phyloP scores from a whole-genome alignment of 441 rosid species.

The Adansonia rubrostipa region DNA sequence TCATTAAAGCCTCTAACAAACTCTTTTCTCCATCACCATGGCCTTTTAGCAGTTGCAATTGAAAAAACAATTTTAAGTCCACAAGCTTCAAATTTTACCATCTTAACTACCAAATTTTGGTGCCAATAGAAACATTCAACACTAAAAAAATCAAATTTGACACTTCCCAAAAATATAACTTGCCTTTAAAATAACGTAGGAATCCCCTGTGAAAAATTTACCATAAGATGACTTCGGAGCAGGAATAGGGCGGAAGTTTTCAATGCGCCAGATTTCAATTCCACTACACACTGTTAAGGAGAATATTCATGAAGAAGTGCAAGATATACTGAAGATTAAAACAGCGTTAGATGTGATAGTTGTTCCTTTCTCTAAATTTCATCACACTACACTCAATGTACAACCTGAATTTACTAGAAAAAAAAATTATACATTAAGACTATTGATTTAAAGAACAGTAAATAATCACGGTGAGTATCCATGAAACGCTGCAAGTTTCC shows the following conservation, averaged over 20 bases:
- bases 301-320: neutral
- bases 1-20: neutral
- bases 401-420: neutral
- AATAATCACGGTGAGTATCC: neutral
- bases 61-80: neutral
- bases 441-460: neutral
- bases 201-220: neutral
- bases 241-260: neutral
- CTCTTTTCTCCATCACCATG: neutral
- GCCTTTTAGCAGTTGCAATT: neutral
- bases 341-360: neutral
- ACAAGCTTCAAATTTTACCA: neutral
- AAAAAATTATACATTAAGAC: neutral
- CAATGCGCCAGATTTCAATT: neutral
- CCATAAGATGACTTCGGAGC: neutral
- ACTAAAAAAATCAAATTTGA: neutral
- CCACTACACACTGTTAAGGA: neutral
- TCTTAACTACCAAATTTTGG: too few relatives aligned
- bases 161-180: neutral
- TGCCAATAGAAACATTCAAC: neutral
- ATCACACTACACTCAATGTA: neutral
- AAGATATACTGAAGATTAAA: neutral
- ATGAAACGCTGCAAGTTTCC: conserved; percentile 19
- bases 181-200: neutral
- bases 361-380: neutral